Evolutionary conservation across 768 basidiomycete genomes (phyloP).

Genomic region (Coprinopsis marcescibilis): DNA sequence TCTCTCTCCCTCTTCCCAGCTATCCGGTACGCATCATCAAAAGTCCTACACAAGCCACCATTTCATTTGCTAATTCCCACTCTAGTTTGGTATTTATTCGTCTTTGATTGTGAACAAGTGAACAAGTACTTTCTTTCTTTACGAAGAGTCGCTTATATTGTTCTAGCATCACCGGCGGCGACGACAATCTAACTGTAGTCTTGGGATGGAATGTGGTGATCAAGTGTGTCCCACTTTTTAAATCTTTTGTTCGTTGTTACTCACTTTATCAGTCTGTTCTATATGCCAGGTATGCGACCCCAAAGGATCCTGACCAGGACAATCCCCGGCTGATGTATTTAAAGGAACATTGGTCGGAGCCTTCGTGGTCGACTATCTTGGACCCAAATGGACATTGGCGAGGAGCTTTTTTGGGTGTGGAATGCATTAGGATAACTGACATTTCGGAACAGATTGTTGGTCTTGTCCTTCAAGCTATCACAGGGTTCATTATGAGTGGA

Average conservation of each 20-base stretch:
- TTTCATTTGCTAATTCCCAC: neutral
- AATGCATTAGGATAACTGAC: neutral
- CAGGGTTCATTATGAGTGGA: slow-evolving; percentile 91
- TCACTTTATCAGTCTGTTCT: slow-evolving; percentile 26
- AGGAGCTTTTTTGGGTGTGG: neutral
- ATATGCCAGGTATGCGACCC: slow-evolving; percentile 29
- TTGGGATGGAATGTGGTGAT: slow-evolving; percentile 86
- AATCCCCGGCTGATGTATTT: slow-evolving; percentile 41
- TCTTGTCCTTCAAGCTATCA: slow-evolving; percentile 58
- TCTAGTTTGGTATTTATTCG: slow-evolving; percentile 75
- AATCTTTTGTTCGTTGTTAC: neutral
- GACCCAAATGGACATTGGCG: slow-evolving; percentile 75
- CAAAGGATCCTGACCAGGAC: neutral
- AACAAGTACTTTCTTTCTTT: slow-evolving; percentile 12
- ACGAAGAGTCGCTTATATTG: neutral
- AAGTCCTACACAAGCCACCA: neutral
- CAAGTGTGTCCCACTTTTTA: slow-evolving; percentile 49
- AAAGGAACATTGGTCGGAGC: slow-evolving; percentile 62
- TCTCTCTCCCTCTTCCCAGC: slow-evolving; percentile 24
- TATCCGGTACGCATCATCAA: slow-evolving; percentile 49
- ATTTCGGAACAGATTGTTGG: slow-evolving; percentile 49
- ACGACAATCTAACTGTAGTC: slow-evolving; percentile 47
- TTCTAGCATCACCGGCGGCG: slow-evolving; percentile 52
- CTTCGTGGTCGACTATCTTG: slow-evolving; percentile 68
- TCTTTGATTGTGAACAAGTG: slow-evolving; percentile 68